phyloP scores from a whole-genome alignment of 2,329 filamentous ascomycete genomes.

The Penicillium aurantiogriseum region DNA sequence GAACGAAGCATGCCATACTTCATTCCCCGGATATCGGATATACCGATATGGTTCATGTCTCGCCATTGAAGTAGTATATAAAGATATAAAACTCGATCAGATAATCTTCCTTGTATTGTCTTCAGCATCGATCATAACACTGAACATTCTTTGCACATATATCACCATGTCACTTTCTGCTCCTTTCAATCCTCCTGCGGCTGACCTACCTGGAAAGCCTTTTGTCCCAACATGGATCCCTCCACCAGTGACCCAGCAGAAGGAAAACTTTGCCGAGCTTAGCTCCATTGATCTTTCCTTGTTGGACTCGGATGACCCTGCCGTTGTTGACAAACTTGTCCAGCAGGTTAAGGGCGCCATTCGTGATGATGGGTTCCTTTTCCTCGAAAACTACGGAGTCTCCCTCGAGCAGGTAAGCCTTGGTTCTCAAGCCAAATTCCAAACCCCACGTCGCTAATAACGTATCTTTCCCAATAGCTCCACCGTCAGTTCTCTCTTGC shows the following conservation, averaged over 20 bases:
- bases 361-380: constrained; percentile 47
- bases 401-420: constrained; percentile 43
- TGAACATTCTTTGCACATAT: background rate
- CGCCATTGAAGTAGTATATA: background rate
- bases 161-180: constrained; percentile 30
- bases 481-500: constrained; percentile 53
- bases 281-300: constrained; percentile 47
- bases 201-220: constrained; percentile 42
- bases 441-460: background rate
- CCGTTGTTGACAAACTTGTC: constrained; percentile 46
- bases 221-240: constrained; percentile 45
- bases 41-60: background rate
- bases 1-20: background rate
- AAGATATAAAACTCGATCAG: constrained; percentile 2
- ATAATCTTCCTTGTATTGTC: background rate
- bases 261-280: constrained; percentile 46
- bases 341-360: constrained; percentile 46
- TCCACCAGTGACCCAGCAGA: constrained; percentile 48
- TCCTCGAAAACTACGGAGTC: constrained; percentile 53
- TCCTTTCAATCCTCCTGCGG: constrained; percentile 43
- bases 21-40: background rate
- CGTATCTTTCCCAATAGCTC: constrained; percentile 25
- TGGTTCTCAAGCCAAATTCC: background rate
- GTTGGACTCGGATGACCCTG: constrained; percentile 44
- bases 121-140: background rate